phyloP scores from a whole-genome alignment of 1,139 yeast species.

The Blastobotrys petasosporus region DNA sequence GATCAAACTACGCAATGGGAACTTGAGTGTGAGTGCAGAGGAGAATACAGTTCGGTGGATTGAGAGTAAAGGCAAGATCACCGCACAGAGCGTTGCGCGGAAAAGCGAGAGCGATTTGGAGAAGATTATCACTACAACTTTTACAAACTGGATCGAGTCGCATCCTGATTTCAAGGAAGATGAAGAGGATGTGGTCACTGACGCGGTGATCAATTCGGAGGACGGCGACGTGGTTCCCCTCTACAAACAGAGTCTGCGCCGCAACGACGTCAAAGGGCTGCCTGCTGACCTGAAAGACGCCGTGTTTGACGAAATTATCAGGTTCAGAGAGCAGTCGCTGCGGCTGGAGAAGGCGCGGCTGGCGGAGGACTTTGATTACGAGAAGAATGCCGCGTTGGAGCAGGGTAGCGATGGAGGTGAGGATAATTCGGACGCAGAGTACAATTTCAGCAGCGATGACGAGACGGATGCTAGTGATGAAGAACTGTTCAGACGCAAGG shows the following conservation, averaged over 20 bases:
- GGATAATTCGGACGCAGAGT: slow-evolving; percentile 4
- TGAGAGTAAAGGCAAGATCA: slow-evolving; percentile 6
- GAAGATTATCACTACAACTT: slow-evolving; percentile 5
- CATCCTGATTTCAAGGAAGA: slow-evolving; percentile 7
- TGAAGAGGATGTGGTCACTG: slow-evolving; percentile 1
- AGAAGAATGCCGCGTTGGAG: slow-evolving; percentile 8
- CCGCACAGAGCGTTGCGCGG: slow-evolving; percentile 7
- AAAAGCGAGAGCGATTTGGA: slow-evolving; percentile 9
- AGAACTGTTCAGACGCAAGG: slow-evolving; percentile 8
- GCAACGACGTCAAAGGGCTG: slow-evolving; percentile 13
- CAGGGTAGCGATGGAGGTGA: slow-evolving; percentile 5
- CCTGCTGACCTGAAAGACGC: slow-evolving; percentile 28
- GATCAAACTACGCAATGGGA: slow-evolving; percentile 11
- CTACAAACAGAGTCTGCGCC: slow-evolving; percentile 9
- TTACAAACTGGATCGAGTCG: slow-evolving; percentile 10
- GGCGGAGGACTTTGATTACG: slow-evolving; percentile 23
- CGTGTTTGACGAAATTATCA: slow-evolving; percentile 29
- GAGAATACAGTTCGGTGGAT: slow-evolving; percentile 19
- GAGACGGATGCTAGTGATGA: slow-evolving; percentile 12
- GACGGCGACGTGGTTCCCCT: slow-evolving; percentile 11
- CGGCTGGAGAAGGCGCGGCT: slow-evolving; percentile 22
- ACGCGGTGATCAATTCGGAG: background rate
- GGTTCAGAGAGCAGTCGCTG: slow-evolving; percentile 31
- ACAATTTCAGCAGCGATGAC: slow-evolving; percentile 10
- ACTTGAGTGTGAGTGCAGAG: slow-evolving; percentile 16